A percentile compares a stretch with the other conserved stretches of the same genome.
Evolutionary conservation across 495 filamentous ascomycete species (phyloP).

Genomic region (Aspergillus egyptiacus): DNA sequence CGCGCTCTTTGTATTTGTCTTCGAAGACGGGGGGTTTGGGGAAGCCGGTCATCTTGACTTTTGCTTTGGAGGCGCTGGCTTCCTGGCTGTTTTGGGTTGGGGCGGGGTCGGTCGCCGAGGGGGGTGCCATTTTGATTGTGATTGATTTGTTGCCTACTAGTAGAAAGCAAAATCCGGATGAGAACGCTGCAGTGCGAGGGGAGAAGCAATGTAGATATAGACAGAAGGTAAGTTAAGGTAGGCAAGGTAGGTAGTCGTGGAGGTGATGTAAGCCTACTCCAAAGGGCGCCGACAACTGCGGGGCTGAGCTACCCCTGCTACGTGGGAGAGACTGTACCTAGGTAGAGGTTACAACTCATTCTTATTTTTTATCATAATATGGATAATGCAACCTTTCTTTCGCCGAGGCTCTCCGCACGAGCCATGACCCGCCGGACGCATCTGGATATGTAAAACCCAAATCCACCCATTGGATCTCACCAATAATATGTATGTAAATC

Average conservation of each 20-base stretch:
- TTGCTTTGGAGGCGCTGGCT: slow-evolving; percentile 25
- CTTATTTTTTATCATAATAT: too few relatives aligned
- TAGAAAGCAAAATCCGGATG: too few relatives aligned
- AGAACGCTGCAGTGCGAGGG: background rate
- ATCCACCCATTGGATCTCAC: too few relatives aligned
- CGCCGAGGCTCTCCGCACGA: background rate
- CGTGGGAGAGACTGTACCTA: too few relatives aligned
- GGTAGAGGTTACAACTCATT: too few relatives aligned
- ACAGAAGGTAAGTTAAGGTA: background rate
- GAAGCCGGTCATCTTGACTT: slow-evolving; percentile 42
- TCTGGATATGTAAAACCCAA: too few relatives aligned
- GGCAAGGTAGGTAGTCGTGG: background rate
- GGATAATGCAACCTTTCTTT: too few relatives aligned
- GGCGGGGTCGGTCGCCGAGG: slow-evolving; percentile 26
- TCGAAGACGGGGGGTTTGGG: slow-evolving; percentile 50
- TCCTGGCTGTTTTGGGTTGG: slow-evolving; percentile 25
- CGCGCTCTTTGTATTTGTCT: slow-evolving; percentile 55
- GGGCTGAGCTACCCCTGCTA: too few relatives aligned
- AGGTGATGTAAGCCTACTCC: background rate
- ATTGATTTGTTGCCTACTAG: background rate
- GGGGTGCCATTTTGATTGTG: slow-evolving; percentile 21
- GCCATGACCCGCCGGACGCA: too few relatives aligned
- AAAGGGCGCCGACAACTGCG: background rate
- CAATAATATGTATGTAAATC: too few relatives aligned
- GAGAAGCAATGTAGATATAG: background rate